Base-by-base conservation (phyloP, 2,329 filamentous ascomycete genomes). In the Cryphonectria nitschkei region DNA sequence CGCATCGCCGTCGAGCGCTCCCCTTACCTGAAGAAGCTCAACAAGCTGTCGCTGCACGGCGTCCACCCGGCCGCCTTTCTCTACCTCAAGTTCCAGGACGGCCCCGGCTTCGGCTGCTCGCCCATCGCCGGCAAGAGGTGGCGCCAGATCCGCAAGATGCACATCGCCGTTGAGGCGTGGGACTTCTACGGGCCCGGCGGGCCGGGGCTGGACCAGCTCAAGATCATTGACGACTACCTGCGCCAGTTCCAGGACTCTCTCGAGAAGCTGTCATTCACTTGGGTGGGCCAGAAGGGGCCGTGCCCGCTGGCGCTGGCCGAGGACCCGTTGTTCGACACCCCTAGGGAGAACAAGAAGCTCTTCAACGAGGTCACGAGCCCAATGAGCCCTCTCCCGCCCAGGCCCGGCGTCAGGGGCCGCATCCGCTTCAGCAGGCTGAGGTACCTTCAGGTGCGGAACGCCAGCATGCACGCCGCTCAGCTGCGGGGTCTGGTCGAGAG, bases 161-260 rank as follows among this genome's bases (percentile, higher is more conserved):
- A 88, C 75, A 90, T 96, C 74, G 89, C 88, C 41, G 92, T 93
- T 79, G 90, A 94, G 74, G 86, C 87, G 56, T 94, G 89, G 87
- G 87, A 89, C 78, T 90, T 89, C 79, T 83, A 84, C 74, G 87
- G 84, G 39, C 80, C 85, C 0, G 85, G 86, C n/a, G 71, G 69
- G 4, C 87, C 87, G 1, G 88, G 90, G 26, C 83, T 87, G 43
- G 89, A 93, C 80, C 92, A 93, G 78, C 86, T 90, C 68, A 94
- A 94, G 81, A 89, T 96, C 76, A 87, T 97, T 1, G 92, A 96
- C 76, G 90, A 93, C 75, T 97, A 94, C 78, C 86, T 97, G 73
- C 88, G 92, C 69, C 85, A 84, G 74, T 93, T 97, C 78, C 87
- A 90, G 0, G 83, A 85, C 6, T 84, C 81, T 43, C 84, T 96